Conservation (phyloP, 1,284 basidiomycete species). For the Trichosporon sp. region DNA sequence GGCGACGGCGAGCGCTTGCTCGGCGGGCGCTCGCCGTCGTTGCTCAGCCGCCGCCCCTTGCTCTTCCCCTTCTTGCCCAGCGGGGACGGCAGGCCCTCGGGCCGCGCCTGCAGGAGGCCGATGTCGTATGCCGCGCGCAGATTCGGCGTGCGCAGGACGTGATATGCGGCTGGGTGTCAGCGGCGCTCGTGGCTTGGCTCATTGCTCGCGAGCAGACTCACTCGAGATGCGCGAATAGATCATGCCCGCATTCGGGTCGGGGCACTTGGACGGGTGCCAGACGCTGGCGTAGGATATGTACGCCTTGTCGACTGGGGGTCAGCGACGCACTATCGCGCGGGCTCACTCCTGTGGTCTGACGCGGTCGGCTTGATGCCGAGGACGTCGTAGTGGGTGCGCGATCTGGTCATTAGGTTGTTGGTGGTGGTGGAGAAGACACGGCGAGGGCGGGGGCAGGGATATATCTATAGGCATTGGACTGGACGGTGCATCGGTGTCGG, state of each 20-base stretch:
- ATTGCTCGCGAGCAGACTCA: background rate
- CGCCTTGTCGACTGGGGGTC: background rate
- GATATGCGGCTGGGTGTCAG: background rate
- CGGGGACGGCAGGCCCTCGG: background rate
- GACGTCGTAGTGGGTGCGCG: background rate
- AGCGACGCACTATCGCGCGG: background rate
- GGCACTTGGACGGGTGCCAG: background rate
- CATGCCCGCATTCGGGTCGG: background rate
- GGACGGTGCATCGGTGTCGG: background rate
- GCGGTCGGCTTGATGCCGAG: slow-evolving; percentile 1
- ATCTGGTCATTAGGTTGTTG: background rate
- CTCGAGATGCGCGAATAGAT: background rate
- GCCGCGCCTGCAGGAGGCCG: background rate
- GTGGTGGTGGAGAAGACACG: background rate
- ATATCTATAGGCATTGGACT: background rate
- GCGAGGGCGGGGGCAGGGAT: background rate
- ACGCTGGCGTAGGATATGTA: background rate
- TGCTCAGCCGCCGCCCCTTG: background rate
- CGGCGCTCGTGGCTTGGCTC: background rate
- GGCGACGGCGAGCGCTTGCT: background rate
- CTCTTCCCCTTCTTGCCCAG: background rate
- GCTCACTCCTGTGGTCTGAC: background rate
- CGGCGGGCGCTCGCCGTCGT: background rate
- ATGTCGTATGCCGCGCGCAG: slow-evolving; percentile 1
- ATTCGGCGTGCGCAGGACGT: background rate